Base-by-base conservation (phyloP, 371 early-diverging fungal genomes). In the Rhizopus arrhizus region DNA sequence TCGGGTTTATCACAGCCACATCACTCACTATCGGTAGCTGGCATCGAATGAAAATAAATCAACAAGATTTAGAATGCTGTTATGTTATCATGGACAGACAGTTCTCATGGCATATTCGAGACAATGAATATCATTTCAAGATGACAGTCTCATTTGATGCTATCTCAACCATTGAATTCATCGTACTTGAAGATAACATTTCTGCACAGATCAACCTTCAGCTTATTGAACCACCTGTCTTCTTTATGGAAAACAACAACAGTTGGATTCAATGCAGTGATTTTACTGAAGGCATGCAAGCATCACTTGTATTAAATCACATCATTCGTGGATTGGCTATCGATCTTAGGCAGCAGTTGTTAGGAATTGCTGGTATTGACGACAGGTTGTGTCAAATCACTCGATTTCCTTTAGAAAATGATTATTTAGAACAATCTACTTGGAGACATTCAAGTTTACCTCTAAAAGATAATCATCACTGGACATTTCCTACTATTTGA, bases 271-370 rank as follows among this genome's bases (percentile, higher is more conserved):
- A 84, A 64, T 89, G 91, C 64, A 84, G 85, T 47, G 92, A 92
- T 69, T 92, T 91, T 61, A 92, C 91, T 6, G 91, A 91, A 59
- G 81, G 82, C 38, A 83, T 77, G 69, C 90, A 91, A 74, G 91
- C 90, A 7, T 83, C 89, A 8, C 61, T 75, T 36, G 72, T 82
- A n/a, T 65, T 80, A 40, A 80, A 74, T 35, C 91, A 91, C 56
- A 78, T 86, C 7, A 71, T 91, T 43, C 83, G 82, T 51, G 89
- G 89, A 31, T 62, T 84, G 34, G 76, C 85, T 8, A 57, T 71
- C 10, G 74, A 82, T 22, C 63, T 89, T 40, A 68, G 78, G 62
- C 80, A 80, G 45, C 85, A 86, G 56, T 32, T 81, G 45, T 48
- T 75, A 3, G 38, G 47, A 3, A 68, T 80, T n/a, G 68, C 68